Evolutionary conservation across 352 stramenopile genomes (phyloP), one percentile per base, ranked within the genome.

Genomic region (Aphanomyces stellatus): DNA sequence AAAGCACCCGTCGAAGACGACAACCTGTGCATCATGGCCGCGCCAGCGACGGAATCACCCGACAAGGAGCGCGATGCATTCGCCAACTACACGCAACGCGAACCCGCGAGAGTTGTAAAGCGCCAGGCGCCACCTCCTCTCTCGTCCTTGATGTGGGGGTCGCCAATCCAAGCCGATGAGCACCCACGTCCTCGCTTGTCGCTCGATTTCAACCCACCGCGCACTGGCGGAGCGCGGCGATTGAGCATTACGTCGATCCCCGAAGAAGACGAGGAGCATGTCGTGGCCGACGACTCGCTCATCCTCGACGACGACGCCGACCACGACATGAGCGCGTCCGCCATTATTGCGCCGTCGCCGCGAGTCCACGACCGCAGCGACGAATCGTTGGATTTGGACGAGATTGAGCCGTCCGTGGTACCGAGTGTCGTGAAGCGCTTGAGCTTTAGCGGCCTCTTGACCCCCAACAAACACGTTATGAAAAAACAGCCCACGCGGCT

Each of bases 391-490:
- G 49, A 57, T 34, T 57, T 57, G 10, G 49, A 57, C 49, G 49
- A 22, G 7, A 57, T 57, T 30, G 46, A 53, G 17, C 17, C 46
- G 11, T 11, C 46, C 13, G 1, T 24, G 13, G 6, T 17, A 17
- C 30, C 25, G 7, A n/a, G 6, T 19, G 19, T 15, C 19, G 30
- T n/a, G 22, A 57, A 57, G 25, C 49, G 49, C 13, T 57, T 57
- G 49, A 57, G 49, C n/a, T 57, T 57, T 35, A 24, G 49, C n/a
- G 49, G 25, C n/a, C 15, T 57, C 19, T 57, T 57, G 46, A 53
- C 49, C 30, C 11, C 37, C 13, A n/a, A n/a, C n/a, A n/a, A n/a
- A n/a, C n/a, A n/a, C n/a, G n/a, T n/a, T n/a, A n/a, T n/a, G n/a
- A 46, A 46, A 19, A 46, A 11, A 0, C 30, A 57, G 30, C 33